Conservation (phyloP, 1,284 basidiomycete species). For the Microbotryum saponariae region DNA sequence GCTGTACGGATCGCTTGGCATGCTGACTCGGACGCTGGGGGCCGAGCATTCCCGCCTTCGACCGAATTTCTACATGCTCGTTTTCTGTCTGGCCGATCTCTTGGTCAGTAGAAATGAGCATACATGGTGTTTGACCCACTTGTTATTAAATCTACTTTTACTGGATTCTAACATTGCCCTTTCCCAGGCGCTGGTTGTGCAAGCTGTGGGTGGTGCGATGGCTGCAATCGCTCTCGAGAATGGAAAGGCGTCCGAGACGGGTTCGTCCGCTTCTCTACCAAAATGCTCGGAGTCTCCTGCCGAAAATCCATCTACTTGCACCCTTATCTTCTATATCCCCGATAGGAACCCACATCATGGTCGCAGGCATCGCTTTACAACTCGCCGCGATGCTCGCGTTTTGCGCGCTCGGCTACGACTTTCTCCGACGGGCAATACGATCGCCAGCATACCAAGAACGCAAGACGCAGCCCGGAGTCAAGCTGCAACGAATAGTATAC, state of each 20-base stretch:
- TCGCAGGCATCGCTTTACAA: slow-evolving; percentile 19
- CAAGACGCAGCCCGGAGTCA: background rate
- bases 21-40: slow-evolving; percentile 18
- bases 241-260: background rate
- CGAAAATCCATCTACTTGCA: too few species aligned
- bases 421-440: slow-evolving; percentile 3
- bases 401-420: slow-evolving; percentile 11
- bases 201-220: slow-evolving; percentile 25
- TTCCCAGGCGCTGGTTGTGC: slow-evolving; percentile 12
- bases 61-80: slow-evolving; percentile 6
- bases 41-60: slow-evolving; percentile 10
- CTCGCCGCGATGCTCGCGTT: slow-evolving; percentile 22
- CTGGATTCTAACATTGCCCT: too few species aligned
- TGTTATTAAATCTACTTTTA: too few species aligned
- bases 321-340: too few species aligned
- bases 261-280: background rate
- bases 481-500: background rate
- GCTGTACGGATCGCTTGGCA: slow-evolving; percentile 15
- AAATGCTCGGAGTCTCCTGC: too few species aligned
- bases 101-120: background rate
- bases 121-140: too few species aligned
- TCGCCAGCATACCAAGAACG: background rate
- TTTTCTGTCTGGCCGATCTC: slow-evolving; percentile 23
- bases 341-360: slow-evolving; percentile 25
- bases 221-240: slow-evolving; percentile 18